Conservation (phyloP, 257 asterid genomes). For the Solanum bulbocastanum region DNA sequence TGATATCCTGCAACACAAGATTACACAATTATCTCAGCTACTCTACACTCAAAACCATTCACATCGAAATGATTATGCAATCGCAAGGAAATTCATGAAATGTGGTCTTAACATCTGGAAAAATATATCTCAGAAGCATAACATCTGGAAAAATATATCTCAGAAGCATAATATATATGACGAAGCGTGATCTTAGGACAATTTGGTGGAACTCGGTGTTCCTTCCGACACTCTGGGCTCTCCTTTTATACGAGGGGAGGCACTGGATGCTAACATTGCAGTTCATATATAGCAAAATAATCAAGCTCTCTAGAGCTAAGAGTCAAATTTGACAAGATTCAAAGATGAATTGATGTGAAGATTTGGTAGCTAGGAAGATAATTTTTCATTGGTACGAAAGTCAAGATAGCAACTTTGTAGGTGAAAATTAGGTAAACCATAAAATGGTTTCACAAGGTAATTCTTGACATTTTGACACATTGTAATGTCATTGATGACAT, state of each 20-base stretch:
- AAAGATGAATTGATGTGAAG: too few species aligned
- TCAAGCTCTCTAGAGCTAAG: neutral
- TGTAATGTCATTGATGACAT: too few species aligned
- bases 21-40: neutral
- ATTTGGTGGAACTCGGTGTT: neutral
- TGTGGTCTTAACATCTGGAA: neutral
- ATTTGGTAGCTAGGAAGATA: too few species aligned
- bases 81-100: neutral
- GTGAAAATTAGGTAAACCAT: too few species aligned
- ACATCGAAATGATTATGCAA: neutral
- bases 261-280: neutral
- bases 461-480: too few species aligned
- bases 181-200: neutral
- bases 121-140: neutral
- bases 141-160: neutral
- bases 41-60: neutral
- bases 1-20: constrained; percentile 63
- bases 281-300: neutral
- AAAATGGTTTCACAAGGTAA: too few species aligned
- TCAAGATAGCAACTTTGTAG: too few species aligned
- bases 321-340: too few species aligned
- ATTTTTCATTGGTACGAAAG: too few species aligned
- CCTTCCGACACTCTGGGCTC: neutral
- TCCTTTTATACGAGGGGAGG: neutral
- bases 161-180: neutral